phyloP scores from a whole-genome alignment of 2,329 filamentous ascomycete species.

The Knoxdaviesia proteae region DNA sequence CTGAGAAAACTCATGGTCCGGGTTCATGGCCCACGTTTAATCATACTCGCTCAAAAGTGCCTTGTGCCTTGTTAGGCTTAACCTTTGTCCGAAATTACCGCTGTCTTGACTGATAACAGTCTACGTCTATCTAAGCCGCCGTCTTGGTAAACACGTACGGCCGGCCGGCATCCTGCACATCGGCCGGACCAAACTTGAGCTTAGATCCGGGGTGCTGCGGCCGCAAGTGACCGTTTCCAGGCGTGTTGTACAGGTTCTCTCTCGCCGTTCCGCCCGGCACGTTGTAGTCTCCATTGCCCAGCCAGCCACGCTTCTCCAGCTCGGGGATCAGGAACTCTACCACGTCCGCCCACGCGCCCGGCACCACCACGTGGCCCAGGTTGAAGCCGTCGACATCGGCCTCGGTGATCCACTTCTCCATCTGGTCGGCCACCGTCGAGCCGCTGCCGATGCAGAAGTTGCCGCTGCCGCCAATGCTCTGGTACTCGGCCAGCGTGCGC shows the following conservation, averaged over 20 bases:
- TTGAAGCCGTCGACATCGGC: conserved; percentile 21
- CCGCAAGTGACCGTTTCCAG: too few species aligned
- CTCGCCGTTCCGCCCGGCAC: conserved; percentile 22
- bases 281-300: conserved; percentile 10
- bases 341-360: conserved; percentile 15
- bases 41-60: too few species aligned
- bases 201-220: too few species aligned
- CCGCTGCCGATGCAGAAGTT: conserved; percentile 16
- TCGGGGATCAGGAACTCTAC: conserved; percentile 13
- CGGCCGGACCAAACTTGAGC: too few species aligned
- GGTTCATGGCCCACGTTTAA: too few species aligned
- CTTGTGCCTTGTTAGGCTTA: too few species aligned
- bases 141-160: too few species aligned
- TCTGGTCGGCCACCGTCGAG: conserved; percentile 20
- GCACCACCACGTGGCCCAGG: conserved; percentile 20
- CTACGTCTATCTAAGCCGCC: too few species aligned
- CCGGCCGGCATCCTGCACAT: too few species aligned
- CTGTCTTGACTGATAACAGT: too few species aligned
- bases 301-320: conserved; percentile 8
- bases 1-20: too few species aligned
- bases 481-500: conserved; percentile 16
- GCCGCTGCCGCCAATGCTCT: conserved; percentile 19
- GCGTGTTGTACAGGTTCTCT: conserved; percentile 32
- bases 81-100: too few species aligned
- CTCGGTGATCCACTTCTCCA: conserved; percentile 22